Percentiles rank a stretch among this genome's conserved stretches.
These are phyloP conservation scores for Mycena venus DNA, from an alignment of 768 basidiomycete species.

Conservation along the genomic window DNA sequence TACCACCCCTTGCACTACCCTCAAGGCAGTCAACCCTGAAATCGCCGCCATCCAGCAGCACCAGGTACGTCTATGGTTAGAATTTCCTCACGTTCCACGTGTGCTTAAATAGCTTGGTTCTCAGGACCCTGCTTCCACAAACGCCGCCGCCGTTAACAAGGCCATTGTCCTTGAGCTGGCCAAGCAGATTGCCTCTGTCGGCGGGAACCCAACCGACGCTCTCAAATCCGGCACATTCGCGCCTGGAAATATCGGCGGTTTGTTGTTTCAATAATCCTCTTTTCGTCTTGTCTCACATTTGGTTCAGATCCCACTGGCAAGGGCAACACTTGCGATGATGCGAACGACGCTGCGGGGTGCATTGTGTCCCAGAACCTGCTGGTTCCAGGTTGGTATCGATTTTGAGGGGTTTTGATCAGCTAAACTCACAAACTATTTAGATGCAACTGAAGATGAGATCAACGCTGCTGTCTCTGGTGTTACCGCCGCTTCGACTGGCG, in stretches of 20 bases:
- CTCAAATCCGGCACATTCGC: conserved; percentile 74
- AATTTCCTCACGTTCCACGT: not conserved
- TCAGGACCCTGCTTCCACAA: conserved; percentile 71
- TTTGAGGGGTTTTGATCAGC: too few relatives aligned
- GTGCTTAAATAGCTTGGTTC: not conserved
- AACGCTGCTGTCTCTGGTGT: conserved; percentile 61
- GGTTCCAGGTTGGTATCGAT: conserved; percentile 32
- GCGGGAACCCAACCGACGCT: conserved; percentile 70
- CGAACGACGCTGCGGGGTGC: conserved; percentile 68
- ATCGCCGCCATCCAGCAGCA: conserved; percentile 76
- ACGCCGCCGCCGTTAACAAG: conserved; percentile 73
- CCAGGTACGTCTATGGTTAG: conserved; percentile 49
- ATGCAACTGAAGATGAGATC: conserved; percentile 72
- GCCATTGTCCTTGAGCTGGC: conserved; percentile 72
- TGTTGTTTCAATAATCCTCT: not conserved
- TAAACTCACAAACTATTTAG: too few relatives aligned
- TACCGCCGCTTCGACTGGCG: conserved; percentile 36
- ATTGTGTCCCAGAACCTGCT: conserved; percentile 74
- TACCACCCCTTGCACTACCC: conserved; percentile 63
- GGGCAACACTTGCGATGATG: conserved; percentile 69
- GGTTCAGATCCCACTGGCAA: conserved; percentile 60
- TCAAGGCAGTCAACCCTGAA: conserved; percentile 72
- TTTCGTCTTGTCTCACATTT: not conserved
- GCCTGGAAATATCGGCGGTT: conserved; percentile 59
- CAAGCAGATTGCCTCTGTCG: conserved; percentile 74